Evolutionary conservation across 371 early-diverging fungal genomes (phyloP).

Genomic region (Racocetra persica): DNA sequence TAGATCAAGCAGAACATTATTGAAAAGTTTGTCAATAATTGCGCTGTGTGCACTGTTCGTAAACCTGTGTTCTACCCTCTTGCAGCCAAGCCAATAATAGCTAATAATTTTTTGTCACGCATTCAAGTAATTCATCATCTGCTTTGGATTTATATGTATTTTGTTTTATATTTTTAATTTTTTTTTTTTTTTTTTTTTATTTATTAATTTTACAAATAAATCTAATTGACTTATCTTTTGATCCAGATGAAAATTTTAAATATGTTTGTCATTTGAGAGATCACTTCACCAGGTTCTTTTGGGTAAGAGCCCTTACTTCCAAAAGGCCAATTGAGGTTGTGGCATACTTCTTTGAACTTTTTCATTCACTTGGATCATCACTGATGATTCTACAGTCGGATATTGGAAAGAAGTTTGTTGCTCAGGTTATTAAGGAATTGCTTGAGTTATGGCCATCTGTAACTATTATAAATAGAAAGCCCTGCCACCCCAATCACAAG

Average conservation of each 20-base stretch:
- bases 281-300: constrained; percentile 21
- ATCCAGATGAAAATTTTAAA: not conserved
- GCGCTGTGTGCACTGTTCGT: too few relatives aligned
- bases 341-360: not conserved
- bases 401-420: constrained; percentile 5
- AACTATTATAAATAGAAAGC: constrained; percentile 10
- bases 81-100: too few relatives aligned
- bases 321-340: constrained; percentile 1
- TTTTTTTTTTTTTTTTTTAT: too few relatives aligned
- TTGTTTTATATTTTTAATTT: too few relatives aligned
- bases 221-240: constrained; percentile 4
- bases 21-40: too few relatives aligned
- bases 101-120: too few relatives aligned
- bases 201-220: too few relatives aligned
- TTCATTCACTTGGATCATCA: not conserved
- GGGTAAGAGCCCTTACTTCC: not conserved
- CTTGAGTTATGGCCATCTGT: not conserved
- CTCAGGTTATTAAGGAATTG: not conserved
- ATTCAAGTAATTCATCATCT: too few relatives aligned
- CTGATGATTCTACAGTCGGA: constrained; percentile 5
- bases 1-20: too few relatives aligned
- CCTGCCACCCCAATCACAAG: not conserved
- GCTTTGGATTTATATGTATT: too few relatives aligned
- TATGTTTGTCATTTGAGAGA: not conserved
- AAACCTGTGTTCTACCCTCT: too few relatives aligned